Base-by-base conservation (phyloP, 2,329 filamentous ascomycete genomes). In the Alternaria atra region DNA sequence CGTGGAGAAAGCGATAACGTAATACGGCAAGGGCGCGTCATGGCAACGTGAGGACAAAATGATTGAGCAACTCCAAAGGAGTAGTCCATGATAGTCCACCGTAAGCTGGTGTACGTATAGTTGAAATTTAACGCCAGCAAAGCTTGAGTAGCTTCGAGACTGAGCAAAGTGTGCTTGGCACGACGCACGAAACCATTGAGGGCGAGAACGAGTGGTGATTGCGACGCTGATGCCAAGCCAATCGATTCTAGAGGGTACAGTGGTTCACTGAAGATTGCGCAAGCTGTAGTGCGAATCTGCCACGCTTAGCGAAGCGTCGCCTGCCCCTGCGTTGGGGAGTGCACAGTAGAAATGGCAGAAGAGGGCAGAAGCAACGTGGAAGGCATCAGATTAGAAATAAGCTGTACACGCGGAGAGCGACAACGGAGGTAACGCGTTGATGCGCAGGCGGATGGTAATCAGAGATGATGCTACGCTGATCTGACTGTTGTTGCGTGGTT, bases 231-330 rank as follows among this genome's bases (percentile, higher is more conserved):
- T 6, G 57, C 57, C 57, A 59, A 59, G 57, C 15, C 43, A 23
- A n/a, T 44, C 51, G 57, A 44, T 30, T 50, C 35, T 34, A 50
- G 51, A 55, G 51, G 52, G 58, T 23, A 61, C 50, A 61, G 54
- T 58, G 54, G 58, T 61, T 58, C 58, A 61, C 34, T 43, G 30
- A 37, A 54, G 57, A 63, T 63, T 63, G 61, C 61, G 61, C 61
- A 64, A 64, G 55, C 61, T 61, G 58, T 54, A 53, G 61, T 60
- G 58, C 61, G 48, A 53, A 55, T 37, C 37, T 63, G 61, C 57
- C 52, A 54, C 53, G 58, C 53, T 52, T 56, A 60, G 52, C 53
- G 58, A 64, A 42, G 37, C 48, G 43, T 52, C 32, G 39, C 23
- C 58, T 37, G 58, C 58, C 53, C 61, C 60, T 60, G 60, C 52